Evolutionary conservation across 2,329 filamentous ascomycete species (phyloP), one percentile per base, ranked within the genome.

Genomic region (Cladosporium austrohemisphaericum): DNA sequence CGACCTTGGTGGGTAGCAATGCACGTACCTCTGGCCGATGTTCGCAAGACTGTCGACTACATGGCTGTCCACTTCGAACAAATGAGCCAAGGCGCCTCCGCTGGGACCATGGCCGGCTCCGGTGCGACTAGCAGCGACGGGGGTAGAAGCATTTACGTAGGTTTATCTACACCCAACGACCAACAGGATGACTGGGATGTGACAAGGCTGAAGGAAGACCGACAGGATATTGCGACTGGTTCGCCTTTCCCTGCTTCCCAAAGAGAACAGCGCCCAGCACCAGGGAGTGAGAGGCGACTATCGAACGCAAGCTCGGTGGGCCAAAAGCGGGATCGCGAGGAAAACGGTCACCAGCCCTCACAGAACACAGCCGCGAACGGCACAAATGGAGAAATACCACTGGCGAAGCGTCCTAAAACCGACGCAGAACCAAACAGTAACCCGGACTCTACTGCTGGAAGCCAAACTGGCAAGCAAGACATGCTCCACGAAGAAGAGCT

Each of bases 1-100:
- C 78, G 82, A 58, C 78, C 91, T 0, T 98, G 93, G 93, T 98
- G 92, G 92, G 84, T 84, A 52, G 78, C 81, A 49, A 71, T 95
- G 45, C 80, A 81, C 26, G 86, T 90, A 28, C 79, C 83, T 55
- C 76, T 92, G 57, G 74, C 76, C 18, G 81, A 86, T 54, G 86
- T 94, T 55, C 71, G 78, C 33, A 78, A 78, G 58, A 88, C 89
- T 3, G 87, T 91, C 58, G 83, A 86, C 48, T 77, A 88, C 47
- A 86, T 96, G 75, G 80, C 82, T 28, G 81, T 69, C 36, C 66
- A 73, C 18, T 76, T 76, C 60, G 73, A 76, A 55, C 59, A 63
- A 5, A 64, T 70, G 28, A 62, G 63, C 41, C 65, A 65, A 48
- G 50, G 62, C 35, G 60, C 63, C 35, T 59, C 57, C 29, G 56